phyloP scores from a whole-genome alignment of 148 eudicot species.

The Cornus controversa region DNA sequence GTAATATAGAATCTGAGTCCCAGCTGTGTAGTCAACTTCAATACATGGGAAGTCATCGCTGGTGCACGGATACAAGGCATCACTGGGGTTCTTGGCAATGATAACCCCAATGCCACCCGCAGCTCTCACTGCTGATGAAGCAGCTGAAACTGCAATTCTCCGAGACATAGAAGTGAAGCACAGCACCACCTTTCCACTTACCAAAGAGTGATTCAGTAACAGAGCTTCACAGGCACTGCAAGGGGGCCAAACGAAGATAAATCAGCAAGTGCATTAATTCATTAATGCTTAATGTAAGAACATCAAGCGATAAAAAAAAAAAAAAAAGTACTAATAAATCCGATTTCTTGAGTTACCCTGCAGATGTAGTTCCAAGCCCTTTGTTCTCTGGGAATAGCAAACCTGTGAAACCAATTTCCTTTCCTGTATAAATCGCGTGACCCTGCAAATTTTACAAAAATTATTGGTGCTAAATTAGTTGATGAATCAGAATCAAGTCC shows the following conservation, averaged over 20 bases:
- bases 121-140: not conserved
- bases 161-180: conserved; percentile 7
- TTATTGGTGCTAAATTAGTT: no score
- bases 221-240: conserved; percentile 15
- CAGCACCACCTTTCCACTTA: conserved; percentile 28
- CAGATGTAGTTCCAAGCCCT: not conserved
- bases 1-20: conserved; percentile 21
- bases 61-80: not conserved
- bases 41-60: conserved; percentile 16
- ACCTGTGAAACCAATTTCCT: conserved; percentile 13
- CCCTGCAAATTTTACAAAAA: no score
- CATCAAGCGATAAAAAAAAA: not conserved
- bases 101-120: conserved; percentile 29
- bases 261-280: no score
- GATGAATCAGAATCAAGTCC: not conserved
- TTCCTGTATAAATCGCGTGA: conserved; percentile 17
- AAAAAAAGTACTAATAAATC: not conserved
- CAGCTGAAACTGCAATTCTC: not conserved
- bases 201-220: not conserved
- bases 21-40: conserved; percentile 19
- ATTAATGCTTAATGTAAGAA: no score
- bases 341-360: not conserved
- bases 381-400: not conserved
- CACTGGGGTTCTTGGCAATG: conserved; percentile 6
- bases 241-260: no score